Percentiles rank a stretch among this genome's conserved stretches.
phyloP scores from a whole-genome alignment of 1,284 basidiomycete genomes.

The Moesziomyces parantarcticus region DNA sequence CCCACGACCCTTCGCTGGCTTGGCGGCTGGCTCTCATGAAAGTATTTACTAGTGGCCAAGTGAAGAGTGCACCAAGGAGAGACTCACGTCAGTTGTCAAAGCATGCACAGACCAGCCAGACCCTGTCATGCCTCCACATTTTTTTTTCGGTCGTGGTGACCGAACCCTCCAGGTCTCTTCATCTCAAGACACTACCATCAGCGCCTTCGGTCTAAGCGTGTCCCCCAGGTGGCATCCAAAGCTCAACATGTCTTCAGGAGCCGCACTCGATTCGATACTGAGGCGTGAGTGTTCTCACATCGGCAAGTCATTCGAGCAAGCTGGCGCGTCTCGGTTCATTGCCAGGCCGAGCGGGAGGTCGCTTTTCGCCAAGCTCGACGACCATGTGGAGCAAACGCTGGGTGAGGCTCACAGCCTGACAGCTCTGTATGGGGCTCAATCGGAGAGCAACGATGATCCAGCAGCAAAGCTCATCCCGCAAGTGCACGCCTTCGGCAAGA shows the following conservation, averaged over 20 bases:
- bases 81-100: no score
- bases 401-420: constrained; percentile 36
- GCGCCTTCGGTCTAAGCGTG: no score
- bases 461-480: constrained; percentile 16
- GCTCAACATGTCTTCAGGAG: not conserved
- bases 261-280: constrained; percentile 28
- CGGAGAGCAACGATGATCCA: not conserved
- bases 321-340: constrained; percentile 19
- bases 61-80: no score
- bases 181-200: no score
- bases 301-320: constrained; percentile 18
- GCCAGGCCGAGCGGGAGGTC: constrained; percentile 21
- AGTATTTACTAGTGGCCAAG: no score
- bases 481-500: constrained; percentile 29
- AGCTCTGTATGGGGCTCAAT: constrained; percentile 17
- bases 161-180: no score
- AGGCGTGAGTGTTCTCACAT: constrained; percentile 28
- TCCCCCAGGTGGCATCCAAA: no score
- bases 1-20: no score
- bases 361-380: constrained; percentile 36
- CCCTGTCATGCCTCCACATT: no score
- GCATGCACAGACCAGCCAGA: no score
- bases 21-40: no score
- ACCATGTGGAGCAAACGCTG: constrained; percentile 27
- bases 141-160: no score